Evolutionary conservation across 805 yeast species (phyloP).

Genomic region (Saccharomyces mikatae): DNA sequence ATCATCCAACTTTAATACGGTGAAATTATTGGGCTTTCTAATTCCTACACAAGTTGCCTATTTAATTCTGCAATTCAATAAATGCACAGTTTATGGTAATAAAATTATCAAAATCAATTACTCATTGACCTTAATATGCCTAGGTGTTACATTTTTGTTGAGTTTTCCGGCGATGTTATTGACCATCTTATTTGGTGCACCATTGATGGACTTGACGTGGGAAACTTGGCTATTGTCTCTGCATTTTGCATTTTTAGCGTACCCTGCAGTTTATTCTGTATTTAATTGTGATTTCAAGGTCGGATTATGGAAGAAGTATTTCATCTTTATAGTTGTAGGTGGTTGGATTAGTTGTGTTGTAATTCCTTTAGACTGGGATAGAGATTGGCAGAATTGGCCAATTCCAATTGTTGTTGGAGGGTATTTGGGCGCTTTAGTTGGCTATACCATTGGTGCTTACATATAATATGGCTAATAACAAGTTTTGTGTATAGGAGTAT

Average conservation of each 20-base stretch:
- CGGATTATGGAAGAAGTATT: slow-evolving; percentile 36
- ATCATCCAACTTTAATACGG: slow-evolving; percentile 21
- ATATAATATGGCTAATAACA: slow-evolving; percentile 8
- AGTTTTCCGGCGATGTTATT: slow-evolving; percentile 25
- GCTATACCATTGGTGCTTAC: slow-evolving; percentile 38
- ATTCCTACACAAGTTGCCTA: slow-evolving; percentile 32
- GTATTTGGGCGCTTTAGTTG: slow-evolving; percentile 63
- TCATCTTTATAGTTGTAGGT: slow-evolving; percentile 41
- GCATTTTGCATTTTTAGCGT: slow-evolving; percentile 52
- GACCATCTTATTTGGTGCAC: slow-evolving; percentile 73
- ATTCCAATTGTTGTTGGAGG: slow-evolving; percentile 75
- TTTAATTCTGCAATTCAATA: slow-evolving; percentile 30
- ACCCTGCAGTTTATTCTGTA: slow-evolving; percentile 59
- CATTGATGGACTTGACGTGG: slow-evolving; percentile 42
- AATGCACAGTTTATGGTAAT: slow-evolving; percentile 28
- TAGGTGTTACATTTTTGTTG: slow-evolving; percentile 19
- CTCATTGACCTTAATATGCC: slow-evolving; percentile 17
- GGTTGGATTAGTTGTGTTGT: slow-evolving; percentile 92
- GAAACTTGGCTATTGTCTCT: slow-evolving; percentile 55
- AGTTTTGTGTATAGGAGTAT: background rate
- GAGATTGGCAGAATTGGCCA: slow-evolving; percentile 97
- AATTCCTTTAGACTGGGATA: slow-evolving; percentile 95
- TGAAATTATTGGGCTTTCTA: slow-evolving; percentile 23
- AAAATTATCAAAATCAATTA: slow-evolving; percentile 26
- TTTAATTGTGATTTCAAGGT: slow-evolving; percentile 42